These are phyloP conservation scores for Syncephalastrum racemosum DNA, from an alignment of 371 early-diverging fungal genomes.

Conservation along the genomic window DNA sequence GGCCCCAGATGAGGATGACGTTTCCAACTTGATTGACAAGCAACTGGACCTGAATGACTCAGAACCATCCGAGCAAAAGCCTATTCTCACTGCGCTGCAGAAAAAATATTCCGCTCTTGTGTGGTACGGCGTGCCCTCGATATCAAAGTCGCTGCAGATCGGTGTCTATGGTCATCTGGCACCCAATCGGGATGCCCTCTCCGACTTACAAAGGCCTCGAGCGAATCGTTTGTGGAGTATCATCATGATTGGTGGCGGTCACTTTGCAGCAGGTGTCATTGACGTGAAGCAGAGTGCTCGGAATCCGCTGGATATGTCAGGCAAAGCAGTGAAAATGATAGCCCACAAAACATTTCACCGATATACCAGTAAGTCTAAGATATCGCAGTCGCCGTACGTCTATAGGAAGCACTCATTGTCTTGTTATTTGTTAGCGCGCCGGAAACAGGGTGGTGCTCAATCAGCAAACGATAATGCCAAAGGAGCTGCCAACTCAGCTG, in stretches of 20 bases:
- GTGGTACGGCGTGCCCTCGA: conserved; percentile 47
- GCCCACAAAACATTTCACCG: conserved; percentile 91
- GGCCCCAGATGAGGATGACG: conserved; percentile 21
- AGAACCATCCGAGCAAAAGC: conserved; percentile 14
- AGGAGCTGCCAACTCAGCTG: conserved; percentile 89
- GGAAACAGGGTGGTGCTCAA: conserved; percentile 96
- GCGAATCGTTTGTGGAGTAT: conserved; percentile 70
- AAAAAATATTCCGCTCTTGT: conserved; percentile 38
- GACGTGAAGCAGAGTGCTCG: conserved; percentile 63
- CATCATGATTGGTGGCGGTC: conserved; percentile 82
- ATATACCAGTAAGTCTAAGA: conserved; percentile 73
- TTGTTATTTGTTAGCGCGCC: conserved; percentile 53
- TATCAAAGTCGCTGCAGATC: conserved; percentile 37
- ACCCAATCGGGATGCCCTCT: conserved; percentile 12
- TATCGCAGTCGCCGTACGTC: not conserved
- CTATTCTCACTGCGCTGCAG: conserved; percentile 17
- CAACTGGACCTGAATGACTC: conserved; percentile 36
- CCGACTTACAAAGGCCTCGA: conserved; percentile 16
- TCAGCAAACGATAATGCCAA: conserved; percentile 76
- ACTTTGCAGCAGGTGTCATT: conserved; percentile 88
- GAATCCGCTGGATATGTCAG: conserved; percentile 16
- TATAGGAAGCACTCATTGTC: not conserved
- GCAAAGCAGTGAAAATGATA: conserved; percentile 39
- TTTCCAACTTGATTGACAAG: conserved; percentile 28
- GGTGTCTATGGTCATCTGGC: conserved; percentile 63